Percentiles rank a stretch among this genome's conserved stretches.
These are phyloP conservation scores for Thecamonas trahens DNA, from an alignment of 78 protist genomes.

Conservation along the genomic window DNA sequence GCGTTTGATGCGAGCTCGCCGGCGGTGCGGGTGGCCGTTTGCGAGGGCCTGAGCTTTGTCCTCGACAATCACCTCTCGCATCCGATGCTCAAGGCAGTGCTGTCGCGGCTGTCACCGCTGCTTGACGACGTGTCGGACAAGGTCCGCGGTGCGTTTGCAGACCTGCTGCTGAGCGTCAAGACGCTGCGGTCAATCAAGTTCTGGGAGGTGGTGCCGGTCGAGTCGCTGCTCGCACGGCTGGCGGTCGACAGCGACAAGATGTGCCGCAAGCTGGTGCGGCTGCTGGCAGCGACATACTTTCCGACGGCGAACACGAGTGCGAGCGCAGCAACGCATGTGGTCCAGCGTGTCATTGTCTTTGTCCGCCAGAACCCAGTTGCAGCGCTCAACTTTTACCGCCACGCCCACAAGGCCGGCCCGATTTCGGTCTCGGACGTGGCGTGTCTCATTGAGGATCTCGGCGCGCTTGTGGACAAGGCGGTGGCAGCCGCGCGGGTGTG, in stretches of 20 bases:
- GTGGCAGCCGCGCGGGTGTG: too few species aligned
- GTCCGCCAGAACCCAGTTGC: too few species aligned
- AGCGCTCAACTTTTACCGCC: too few species aligned
- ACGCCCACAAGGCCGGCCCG: too few species aligned
- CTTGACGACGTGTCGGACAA: conserved; percentile 11
- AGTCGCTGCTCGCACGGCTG: neutral
- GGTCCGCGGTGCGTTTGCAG: conserved; percentile 16
- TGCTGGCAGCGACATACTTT: neutral
- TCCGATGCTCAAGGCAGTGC: conserved; percentile 3
- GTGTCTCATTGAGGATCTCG: too few species aligned
- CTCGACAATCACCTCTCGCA: conserved; percentile 26
- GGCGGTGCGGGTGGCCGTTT: conserved; percentile 15
- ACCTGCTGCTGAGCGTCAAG: neutral
- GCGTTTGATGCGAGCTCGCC: neutral
- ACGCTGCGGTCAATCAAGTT: neutral
- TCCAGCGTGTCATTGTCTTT: too few species aligned
- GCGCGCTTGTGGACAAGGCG: too few species aligned
- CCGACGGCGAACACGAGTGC: neutral
- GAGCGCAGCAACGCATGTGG: too few species aligned
- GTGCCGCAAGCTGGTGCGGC: neutral
- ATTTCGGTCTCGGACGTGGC: too few species aligned
- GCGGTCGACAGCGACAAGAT: neutral
- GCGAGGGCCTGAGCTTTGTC: conserved; percentile 11
- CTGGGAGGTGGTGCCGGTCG: neutral
- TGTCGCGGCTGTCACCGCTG: neutral